Percentiles rank a stretch among this genome's conserved stretches.
Evolutionary conservation across 768 basidiomycete genomes (phyloP).

Genomic region (Trichaptum fuscoviolaceum): DNA sequence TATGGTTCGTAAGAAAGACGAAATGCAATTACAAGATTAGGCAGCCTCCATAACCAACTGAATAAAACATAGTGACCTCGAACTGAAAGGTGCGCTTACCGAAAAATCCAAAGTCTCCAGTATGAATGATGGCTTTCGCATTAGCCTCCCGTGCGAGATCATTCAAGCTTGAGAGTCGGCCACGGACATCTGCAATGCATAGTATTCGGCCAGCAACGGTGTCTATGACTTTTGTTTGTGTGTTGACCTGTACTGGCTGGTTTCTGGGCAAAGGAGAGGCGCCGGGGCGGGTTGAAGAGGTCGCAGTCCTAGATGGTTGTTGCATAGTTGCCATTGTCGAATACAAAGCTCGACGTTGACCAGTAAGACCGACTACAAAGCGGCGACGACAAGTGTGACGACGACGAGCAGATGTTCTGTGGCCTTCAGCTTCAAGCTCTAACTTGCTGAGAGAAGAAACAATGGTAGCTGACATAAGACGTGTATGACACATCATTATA

Average conservation of each 20-base stretch:
- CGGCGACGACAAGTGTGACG: not conserved
- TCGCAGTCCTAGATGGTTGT: slow-evolving; percentile 50
- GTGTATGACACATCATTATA: not conserved
- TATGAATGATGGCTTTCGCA: slow-evolving; percentile 92
- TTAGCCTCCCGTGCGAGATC: slow-evolving; percentile 84
- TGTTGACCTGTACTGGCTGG: slow-evolving; percentile 50
- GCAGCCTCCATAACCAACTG: not conserved
- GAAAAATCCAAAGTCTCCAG: slow-evolving; percentile 99
- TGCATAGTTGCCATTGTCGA: slow-evolving; percentile 33
- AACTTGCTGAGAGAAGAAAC: not conserved
- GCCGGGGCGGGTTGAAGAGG: slow-evolving; percentile 54
- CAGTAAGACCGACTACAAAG: not conserved
- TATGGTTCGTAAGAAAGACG: not conserved
- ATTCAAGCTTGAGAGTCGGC: slow-evolving; percentile 83
- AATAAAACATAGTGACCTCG: slow-evolving; percentile 4
- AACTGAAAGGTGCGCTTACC: slow-evolving; percentile 39
- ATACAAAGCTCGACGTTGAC: not conserved
- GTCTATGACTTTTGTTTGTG: slow-evolving; percentile 76
- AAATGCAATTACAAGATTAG: too few relatives aligned
- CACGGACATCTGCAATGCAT: slow-evolving; percentile 92
- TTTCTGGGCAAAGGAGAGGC: slow-evolving; percentile 49
- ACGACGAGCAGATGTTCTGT: not conserved
- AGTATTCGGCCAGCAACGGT: slow-evolving; percentile 80
- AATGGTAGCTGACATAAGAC: too few relatives aligned
- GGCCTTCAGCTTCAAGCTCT: not conserved